phyloP scores from a whole-genome alignment of 208 protist species.

The Trypanosoma melophagium region DNA sequence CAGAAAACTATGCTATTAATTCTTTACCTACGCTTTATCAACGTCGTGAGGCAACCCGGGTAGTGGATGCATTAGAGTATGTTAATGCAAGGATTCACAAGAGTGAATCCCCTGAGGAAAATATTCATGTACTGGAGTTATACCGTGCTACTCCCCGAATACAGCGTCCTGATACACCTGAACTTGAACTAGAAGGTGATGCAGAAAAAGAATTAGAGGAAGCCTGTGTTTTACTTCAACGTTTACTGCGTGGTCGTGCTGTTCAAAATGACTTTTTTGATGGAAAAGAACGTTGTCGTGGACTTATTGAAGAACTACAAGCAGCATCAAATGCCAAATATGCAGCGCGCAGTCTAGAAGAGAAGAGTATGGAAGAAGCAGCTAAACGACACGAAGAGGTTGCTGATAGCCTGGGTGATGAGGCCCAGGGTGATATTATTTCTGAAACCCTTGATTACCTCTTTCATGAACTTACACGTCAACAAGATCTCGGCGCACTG shows the following conservation, averaged over 20 bases:
- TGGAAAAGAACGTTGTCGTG: slow-evolving; percentile 90
- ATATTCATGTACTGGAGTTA: slow-evolving; percentile 61
- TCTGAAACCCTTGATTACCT: slow-evolving; percentile 86
- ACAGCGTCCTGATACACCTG: slow-evolving; percentile 88
- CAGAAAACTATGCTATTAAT: slow-evolving; percentile 68
- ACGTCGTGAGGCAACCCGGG: slow-evolving; percentile 74
- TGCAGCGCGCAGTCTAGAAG: slow-evolving; percentile 44
- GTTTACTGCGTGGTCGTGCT: slow-evolving; percentile 87
- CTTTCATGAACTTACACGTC: slow-evolving; percentile 77
- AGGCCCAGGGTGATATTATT: slow-evolving; percentile 78
- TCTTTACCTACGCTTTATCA: slow-evolving; percentile 77
- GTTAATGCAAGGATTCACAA: slow-evolving; percentile 66
- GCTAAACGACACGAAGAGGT: slow-evolving; percentile 48
- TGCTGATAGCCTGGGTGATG: slow-evolving; percentile 52
- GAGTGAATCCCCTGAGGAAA: slow-evolving; percentile 26
- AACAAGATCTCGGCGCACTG: slow-evolving; percentile 67
- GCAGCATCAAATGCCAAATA: slow-evolving; percentile 85
- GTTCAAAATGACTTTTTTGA: slow-evolving; percentile 95
- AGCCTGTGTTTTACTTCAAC: slow-evolving; percentile 85
- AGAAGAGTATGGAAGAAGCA: slow-evolving; percentile 41
- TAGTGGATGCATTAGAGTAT: slow-evolving; percentile 81
- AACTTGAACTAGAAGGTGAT: slow-evolving; percentile 83
- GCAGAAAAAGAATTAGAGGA: slow-evolving; percentile 82
- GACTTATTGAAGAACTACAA: slow-evolving; percentile 92
- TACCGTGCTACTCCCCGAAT: slow-evolving; percentile 89